These are phyloP conservation scores for Lepidium didymum DNA, from an alignment of 345 rosid species.

Conservation along the genomic window DNA sequence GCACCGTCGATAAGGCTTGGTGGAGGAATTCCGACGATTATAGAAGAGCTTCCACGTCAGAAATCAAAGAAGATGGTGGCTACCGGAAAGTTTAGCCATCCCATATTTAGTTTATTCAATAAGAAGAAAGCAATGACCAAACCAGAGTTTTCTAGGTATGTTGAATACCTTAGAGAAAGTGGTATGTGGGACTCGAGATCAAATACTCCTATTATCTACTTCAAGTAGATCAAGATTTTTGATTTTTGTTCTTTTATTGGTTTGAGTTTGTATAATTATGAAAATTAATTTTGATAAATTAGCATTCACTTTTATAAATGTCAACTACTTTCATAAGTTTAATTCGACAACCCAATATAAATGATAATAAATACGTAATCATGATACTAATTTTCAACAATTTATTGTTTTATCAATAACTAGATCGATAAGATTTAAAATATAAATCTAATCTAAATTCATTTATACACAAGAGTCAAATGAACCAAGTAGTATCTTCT, in stretches of 20 bases:
- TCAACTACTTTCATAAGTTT: too few relatives aligned
- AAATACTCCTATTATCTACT: slow-evolving; percentile 39
- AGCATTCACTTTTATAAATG: too few relatives aligned
- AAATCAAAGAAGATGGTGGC: not conserved
- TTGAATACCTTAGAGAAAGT: slow-evolving; percentile 21
- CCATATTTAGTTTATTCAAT: not conserved
- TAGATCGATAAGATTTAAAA: too few relatives aligned
- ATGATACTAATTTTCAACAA: too few relatives aligned
- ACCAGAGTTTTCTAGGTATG: slow-evolving; percentile 19
- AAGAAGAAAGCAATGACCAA: slow-evolving; percentile 13
- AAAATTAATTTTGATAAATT: not conserved
- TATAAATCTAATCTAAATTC: too few relatives aligned
- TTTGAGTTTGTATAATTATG: not conserved
- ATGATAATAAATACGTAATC: too few relatives aligned
- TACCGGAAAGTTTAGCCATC: slow-evolving; percentile 26
- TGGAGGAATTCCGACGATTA: not conserved
- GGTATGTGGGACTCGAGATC: slow-evolving; percentile 41
- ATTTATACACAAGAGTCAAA: too few relatives aligned
- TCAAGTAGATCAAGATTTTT: slow-evolving; percentile 14
- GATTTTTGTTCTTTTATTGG: not conserved
- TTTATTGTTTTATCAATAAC: too few relatives aligned
- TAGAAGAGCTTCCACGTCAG: not conserved
- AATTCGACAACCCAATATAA: too few relatives aligned
- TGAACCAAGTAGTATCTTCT: too few relatives aligned
- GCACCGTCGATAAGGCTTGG: not conserved